phyloP scores from a whole-genome alignment of 1,139 yeast species.

The Hyphopichia wangnamkhiaoensis region DNA sequence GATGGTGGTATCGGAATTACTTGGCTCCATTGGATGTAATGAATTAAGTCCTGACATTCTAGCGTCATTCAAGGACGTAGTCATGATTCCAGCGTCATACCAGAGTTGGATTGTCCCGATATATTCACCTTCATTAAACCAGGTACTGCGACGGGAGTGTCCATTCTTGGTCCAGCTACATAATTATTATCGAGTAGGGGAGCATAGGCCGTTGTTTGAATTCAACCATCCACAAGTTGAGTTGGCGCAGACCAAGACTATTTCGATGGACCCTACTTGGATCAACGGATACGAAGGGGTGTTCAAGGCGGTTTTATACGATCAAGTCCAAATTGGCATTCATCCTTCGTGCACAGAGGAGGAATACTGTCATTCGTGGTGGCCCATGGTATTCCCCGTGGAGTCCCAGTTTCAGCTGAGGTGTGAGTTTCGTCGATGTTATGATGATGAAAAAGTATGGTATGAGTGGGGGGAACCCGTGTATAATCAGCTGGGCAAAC shows the following conservation, averaged over 20 bases:
- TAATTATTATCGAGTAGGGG: conserved; percentile 42
- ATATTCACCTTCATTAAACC: conserved; percentile 46
- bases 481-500: conserved; percentile 22
- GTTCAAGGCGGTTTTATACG: conserved; percentile 67
- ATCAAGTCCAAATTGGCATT: conserved; percentile 45
- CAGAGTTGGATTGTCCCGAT: conserved; percentile 67
- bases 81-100: conserved; percentile 67
- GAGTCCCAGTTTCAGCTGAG: conserved; percentile 12
- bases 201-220: conserved; percentile 51
- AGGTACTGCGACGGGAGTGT: conserved; percentile 23
- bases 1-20: conserved; percentile 72
- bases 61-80: conserved; percentile 20
- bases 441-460: conserved; percentile 52
- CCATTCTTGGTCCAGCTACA: conserved; percentile 66
- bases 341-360: conserved; percentile 10
- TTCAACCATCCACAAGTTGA: conserved; percentile 49
- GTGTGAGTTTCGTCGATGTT: conserved; percentile 3
- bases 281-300: conserved; percentile 77
- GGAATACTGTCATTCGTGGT: conserved; percentile 50
- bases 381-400: conserved; percentile 74
- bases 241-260: conserved; percentile 5
- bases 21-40: conserved; percentile 92
- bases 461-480: conserved; percentile 63
- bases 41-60: conserved; percentile 85
- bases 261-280: neutral